phyloP scores from a whole-genome alignment of 1,284 basidiomycete genomes.

The Ceratobasidium sp. region DNA sequence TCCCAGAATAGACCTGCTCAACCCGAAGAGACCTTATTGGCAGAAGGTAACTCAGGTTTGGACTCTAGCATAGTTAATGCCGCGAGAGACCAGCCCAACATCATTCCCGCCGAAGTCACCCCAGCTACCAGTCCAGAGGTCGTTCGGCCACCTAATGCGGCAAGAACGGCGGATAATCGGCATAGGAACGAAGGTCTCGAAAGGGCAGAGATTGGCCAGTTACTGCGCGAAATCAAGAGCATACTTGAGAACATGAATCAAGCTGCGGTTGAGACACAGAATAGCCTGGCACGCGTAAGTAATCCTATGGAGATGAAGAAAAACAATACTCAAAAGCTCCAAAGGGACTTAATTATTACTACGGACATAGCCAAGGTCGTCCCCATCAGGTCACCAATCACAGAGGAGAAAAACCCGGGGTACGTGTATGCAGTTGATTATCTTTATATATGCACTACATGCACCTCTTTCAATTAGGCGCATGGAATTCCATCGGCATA shows the following conservation, averaged over 20 bases:
- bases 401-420: constrained; percentile 8
- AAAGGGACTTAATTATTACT: too few species aligned
- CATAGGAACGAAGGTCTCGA: not conserved
- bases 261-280: not conserved
- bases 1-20: not conserved
- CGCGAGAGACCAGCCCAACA: not conserved
- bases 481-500: too few species aligned
- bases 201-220: not conserved
- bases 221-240: not conserved
- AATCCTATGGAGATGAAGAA: not conserved
- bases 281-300: constrained; percentile 8
- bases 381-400: not conserved
- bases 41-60: too few species aligned
- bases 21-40: too few species aligned
- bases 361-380: too few species aligned
- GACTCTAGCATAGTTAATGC: not conserved
- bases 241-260: not conserved
- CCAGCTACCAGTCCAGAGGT: not conserved
- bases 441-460: not conserved
- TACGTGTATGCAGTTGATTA: not conserved
- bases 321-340: not conserved
- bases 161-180: not conserved
- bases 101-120: not conserved
- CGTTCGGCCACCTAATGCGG: not conserved
- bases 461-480: not conserved